A percentile compares a stretch with the other conserved stretches of the same genome.
These are phyloP conservation scores for Tetracentron sinense DNA, from an alignment of 164 flowering plant genomes.

Conservation along the genomic window DNA sequence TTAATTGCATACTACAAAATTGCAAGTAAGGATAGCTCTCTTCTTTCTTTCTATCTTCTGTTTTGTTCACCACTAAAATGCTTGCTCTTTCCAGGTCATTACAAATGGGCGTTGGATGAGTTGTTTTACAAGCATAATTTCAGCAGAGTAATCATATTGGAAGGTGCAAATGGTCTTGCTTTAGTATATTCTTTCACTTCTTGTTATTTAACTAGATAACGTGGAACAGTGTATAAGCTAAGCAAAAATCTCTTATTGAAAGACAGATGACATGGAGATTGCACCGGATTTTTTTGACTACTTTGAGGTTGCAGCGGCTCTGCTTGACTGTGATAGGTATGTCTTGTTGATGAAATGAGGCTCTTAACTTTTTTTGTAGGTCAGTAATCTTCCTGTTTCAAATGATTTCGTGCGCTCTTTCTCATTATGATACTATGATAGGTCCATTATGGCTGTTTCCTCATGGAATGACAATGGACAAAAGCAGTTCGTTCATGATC, in stretches of 20 bases:
- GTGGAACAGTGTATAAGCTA: constrained; percentile 1
- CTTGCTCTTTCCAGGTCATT: constrained; percentile 61
- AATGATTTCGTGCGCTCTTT: constrained; percentile 2
- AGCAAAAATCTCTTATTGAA: constrained; percentile 12
- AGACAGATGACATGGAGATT: constrained; percentile 96
- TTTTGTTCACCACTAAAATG: constrained; percentile 6
- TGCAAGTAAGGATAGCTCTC: constrained; percentile 56
- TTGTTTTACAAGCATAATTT: constrained; percentile 83
- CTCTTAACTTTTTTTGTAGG: neutral
- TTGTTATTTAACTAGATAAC: neutral
- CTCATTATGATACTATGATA: constrained; percentile 23
- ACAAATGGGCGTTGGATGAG: constrained; percentile 91
- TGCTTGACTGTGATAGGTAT: constrained; percentile 87
- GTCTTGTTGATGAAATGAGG: constrained; percentile 18
- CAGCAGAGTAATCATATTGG: constrained; percentile 81
- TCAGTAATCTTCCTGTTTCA: neutral
- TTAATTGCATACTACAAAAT: constrained; percentile 94
- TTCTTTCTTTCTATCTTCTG: constrained; percentile 4
- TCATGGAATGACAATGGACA: constrained; percentile 99
- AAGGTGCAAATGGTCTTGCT: constrained; percentile 47
- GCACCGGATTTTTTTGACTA: constrained; percentile 91
- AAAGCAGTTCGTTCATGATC: constrained; percentile 92
- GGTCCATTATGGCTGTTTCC: constrained; percentile 96
- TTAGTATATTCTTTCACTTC: constrained; percentile 4
- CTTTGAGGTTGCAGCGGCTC: constrained; percentile 84